phyloP scores from a whole-genome alignment of 805 yeast genomes.

The Ogataea wickerhamii region DNA sequence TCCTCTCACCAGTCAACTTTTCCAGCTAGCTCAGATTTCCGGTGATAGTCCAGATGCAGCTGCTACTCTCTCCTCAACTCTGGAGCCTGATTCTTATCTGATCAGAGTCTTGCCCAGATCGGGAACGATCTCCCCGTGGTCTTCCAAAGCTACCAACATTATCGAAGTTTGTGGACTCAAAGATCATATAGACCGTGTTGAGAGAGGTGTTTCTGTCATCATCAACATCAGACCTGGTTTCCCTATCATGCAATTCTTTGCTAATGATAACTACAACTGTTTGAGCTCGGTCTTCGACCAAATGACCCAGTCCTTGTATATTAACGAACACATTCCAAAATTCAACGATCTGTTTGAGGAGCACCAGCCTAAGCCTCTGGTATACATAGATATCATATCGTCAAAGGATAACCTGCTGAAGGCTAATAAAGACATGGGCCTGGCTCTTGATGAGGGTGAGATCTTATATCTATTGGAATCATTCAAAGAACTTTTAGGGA shows the following conservation, averaged over 20 bases:
- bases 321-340: constrained; percentile 56
- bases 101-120: constrained; percentile 83
- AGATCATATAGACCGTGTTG: constrained; percentile 72
- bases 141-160: constrained; percentile 96
- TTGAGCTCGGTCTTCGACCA: constrained; percentile 80
- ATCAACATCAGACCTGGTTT: constrained; percentile 69
- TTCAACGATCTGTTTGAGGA: constrained; percentile 70
- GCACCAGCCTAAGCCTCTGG: constrained; percentile 80
- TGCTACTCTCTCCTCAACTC: constrained; percentile 10
- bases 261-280: constrained; percentile 46
- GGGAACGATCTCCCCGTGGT: constrained; percentile 99
- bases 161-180: constrained; percentile 82
- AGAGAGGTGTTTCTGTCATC: constrained; percentile 80
- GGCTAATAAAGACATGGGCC: constrained; percentile 82
- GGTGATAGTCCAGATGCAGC: constrained; percentile 24
- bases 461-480: constrained; percentile 83
- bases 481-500: constrained; percentile 66
- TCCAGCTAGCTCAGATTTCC: constrained; percentile 24
- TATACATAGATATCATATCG: constrained; percentile 61
- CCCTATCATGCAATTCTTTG: constrained; percentile 54
- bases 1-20: constrained; percentile 19
- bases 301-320: constrained; percentile 81
- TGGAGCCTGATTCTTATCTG: constrained; percentile 48
- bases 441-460: constrained; percentile 94
- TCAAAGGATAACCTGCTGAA: constrained; percentile 55